Conservation (phyloP, 1,284 basidiomycete genomes). For the Marasmius oreades region DNA sequence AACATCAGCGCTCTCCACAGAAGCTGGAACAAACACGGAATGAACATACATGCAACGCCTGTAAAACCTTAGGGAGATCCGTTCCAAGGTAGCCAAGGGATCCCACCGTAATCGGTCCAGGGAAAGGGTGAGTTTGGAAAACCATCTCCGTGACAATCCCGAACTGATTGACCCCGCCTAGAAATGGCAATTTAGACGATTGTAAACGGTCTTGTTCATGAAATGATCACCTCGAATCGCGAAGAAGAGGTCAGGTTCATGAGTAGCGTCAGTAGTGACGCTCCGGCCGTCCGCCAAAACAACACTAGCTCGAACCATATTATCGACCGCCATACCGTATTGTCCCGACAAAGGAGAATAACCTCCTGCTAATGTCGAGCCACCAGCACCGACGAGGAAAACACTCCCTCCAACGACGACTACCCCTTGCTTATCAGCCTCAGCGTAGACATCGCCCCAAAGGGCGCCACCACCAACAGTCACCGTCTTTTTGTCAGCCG, state of each 20-base stretch:
- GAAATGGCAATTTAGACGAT: no score
- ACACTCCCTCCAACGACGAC: conserved; percentile 14
- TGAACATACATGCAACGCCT: conserved; percentile 10
- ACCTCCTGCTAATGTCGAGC: conserved; percentile 24
- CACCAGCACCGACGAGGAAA: conserved; percentile 4
- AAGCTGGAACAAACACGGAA: neutral
- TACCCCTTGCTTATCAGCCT: conserved; percentile 6
- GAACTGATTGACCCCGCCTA: conserved; percentile 44
- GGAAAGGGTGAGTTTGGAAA: conserved; percentile 27
- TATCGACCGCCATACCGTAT: conserved; percentile 29
- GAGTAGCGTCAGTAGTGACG: conserved; percentile 20
- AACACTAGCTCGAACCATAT: conserved; percentile 27
- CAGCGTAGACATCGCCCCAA: conserved; percentile 18
- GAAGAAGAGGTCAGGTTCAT: conserved; percentile 24
- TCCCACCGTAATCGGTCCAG: conserved; percentile 21
- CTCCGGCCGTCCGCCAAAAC: conserved; percentile 29
- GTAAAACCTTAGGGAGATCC: conserved; percentile 13
- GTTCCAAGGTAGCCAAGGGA: conserved; percentile 16
- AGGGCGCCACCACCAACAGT: conserved; percentile 15
- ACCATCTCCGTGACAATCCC: conserved; percentile 44
- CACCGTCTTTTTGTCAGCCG: conserved; percentile 10
- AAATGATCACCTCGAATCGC: conserved; percentile 20
- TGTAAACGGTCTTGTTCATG: no score
- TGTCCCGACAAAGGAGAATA: conserved; percentile 23
- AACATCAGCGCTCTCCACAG: neutral